Evolutionary conservation across 352 stramenopile genomes (phyloP).

Genomic region (Globisporangium perplexum): DNA sequence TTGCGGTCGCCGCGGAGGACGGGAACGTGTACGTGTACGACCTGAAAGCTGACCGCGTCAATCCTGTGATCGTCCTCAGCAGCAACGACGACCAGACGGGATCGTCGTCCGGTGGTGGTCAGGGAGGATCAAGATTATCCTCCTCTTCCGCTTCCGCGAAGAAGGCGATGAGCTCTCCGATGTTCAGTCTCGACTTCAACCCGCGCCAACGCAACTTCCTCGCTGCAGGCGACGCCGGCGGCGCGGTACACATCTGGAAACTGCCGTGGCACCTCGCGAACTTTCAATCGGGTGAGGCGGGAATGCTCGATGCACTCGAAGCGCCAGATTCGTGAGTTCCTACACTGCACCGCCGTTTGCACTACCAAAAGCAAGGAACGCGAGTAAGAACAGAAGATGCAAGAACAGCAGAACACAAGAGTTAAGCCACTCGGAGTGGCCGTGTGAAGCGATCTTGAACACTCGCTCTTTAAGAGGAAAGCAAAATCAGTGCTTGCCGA

Average conservation of each 20-base stretch:
- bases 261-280: slow-evolving; percentile 79
- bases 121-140: background rate
- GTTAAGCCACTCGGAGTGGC: background rate
- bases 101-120: background rate
- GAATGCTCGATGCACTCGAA: slow-evolving; percentile 45
- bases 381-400: background rate
- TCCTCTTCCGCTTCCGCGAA: slow-evolving; percentile 1
- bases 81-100: background rate
- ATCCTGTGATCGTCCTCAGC: slow-evolving; percentile 34
- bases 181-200: slow-evolving; percentile 78
- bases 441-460: background rate
- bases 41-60: slow-evolving; percentile 49
- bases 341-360: background rate
- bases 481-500: background rate
- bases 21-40: slow-evolving; percentile 75
- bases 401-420: background rate
- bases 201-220: slow-evolving; percentile 82
- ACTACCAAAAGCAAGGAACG: background rate
- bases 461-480: background rate
- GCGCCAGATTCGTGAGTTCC: slow-evolving; percentile 1
- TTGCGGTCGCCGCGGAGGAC: slow-evolving; percentile 64
- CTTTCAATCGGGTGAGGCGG: slow-evolving; percentile 59
- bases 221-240: slow-evolving; percentile 52
- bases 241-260: slow-evolving; percentile 79
- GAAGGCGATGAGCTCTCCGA: slow-evolving; percentile 12